phyloP scores from a whole-genome alignment of 371 early-diverging fungal genomes.

The Mycotypha africana region DNA sequence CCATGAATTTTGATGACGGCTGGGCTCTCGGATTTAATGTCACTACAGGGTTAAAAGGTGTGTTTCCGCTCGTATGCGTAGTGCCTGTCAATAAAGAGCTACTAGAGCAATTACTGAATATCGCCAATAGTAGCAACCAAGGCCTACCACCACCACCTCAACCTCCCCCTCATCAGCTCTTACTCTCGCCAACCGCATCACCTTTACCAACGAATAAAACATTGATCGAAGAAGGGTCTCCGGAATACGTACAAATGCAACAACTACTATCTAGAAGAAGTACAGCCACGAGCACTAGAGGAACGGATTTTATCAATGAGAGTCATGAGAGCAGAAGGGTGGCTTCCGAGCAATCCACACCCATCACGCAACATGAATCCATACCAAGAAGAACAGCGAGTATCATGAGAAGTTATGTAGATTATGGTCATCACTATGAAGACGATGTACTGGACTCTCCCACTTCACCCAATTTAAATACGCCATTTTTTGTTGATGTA shows the following conservation, averaged over 20 bases:
- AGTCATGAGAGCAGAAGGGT: too few relatives aligned
- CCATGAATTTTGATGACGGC: slow-evolving; percentile 59
- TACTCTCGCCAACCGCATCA: too few relatives aligned
- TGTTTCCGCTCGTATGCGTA: slow-evolving; percentile 69
- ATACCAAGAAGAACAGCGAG: slow-evolving; percentile 46
- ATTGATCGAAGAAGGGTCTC: slow-evolving; percentile 20
- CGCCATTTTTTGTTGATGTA: slow-evolving; percentile 26
- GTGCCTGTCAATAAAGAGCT: slow-evolving; percentile 29
- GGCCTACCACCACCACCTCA: too few relatives aligned
- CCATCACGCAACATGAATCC: slow-evolving; percentile 23
- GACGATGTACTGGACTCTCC: slow-evolving; percentile 32
- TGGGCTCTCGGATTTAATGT: slow-evolving; percentile 73
- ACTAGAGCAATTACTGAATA: slow-evolving; percentile 27
- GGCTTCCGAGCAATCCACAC: slow-evolving; percentile 4
- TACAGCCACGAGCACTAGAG: background rate
- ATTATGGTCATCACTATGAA: slow-evolving; percentile 26
- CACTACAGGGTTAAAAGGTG: slow-evolving; percentile 60
- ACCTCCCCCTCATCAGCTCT: too few relatives aligned
- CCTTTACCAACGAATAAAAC: slow-evolving; percentile 27
- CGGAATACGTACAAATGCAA: slow-evolving; percentile 13
- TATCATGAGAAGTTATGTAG: slow-evolving; percentile 24
- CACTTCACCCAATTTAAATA: slow-evolving; percentile 33
- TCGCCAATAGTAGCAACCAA: too few relatives aligned
- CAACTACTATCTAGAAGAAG: slow-evolving; percentile 9
- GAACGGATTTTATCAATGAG: too few relatives aligned